phyloP scores from a whole-genome alignment of 2,329 filamentous ascomycete species.

The Rhinocladiella mackenziei region DNA sequence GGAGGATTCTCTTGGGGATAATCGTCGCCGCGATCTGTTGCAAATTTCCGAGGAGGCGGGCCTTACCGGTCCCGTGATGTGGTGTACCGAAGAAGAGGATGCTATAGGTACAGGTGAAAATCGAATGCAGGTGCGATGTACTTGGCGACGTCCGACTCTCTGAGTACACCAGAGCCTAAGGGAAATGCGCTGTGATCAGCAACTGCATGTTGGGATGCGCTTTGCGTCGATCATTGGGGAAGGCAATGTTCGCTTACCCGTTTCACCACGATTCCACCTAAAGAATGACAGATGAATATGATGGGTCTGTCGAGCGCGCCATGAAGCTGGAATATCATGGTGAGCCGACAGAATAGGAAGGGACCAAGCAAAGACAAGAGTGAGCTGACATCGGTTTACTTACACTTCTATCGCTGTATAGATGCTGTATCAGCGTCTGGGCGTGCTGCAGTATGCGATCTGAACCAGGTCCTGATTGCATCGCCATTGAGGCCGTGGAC shows the following conservation, averaged over 20 bases:
- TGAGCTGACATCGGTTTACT: conserved; percentile 9
- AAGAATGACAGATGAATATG: conserved; percentile 42
- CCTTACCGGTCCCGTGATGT: conserved; percentile 37
- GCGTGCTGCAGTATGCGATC: conserved; percentile 37
- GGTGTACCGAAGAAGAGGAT: conserved; percentile 40
- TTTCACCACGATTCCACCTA: conserved; percentile 43
- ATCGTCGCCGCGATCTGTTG: conserved; percentile 33
- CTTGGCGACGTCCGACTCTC: conserved; percentile 29
- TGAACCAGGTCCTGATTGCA: conserved; percentile 37
- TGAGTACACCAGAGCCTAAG: conserved; percentile 37
- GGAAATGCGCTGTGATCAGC: not conserved
- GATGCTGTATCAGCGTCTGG: conserved; percentile 35
- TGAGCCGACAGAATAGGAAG: too few relatives aligned
- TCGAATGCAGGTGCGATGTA: conserved; percentile 35
- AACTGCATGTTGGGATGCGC: too few relatives aligned
- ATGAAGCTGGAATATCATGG: conserved; percentile 34
- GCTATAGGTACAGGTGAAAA: conserved; percentile 39
- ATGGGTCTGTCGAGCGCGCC: conserved; percentile 36
- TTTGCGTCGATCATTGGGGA: too few relatives aligned
- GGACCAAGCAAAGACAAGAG: too few relatives aligned
- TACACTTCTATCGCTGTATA: conserved; percentile 35
- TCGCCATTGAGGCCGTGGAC: conserved; percentile 43
- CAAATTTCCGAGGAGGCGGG: conserved; percentile 28
- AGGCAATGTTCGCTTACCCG: conserved; percentile 31
- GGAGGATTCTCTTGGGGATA: conserved; percentile 30